phyloP scores from a whole-genome alignment of 768 basidiomycete species.

The Pleurotus cornucopiae region DNA sequence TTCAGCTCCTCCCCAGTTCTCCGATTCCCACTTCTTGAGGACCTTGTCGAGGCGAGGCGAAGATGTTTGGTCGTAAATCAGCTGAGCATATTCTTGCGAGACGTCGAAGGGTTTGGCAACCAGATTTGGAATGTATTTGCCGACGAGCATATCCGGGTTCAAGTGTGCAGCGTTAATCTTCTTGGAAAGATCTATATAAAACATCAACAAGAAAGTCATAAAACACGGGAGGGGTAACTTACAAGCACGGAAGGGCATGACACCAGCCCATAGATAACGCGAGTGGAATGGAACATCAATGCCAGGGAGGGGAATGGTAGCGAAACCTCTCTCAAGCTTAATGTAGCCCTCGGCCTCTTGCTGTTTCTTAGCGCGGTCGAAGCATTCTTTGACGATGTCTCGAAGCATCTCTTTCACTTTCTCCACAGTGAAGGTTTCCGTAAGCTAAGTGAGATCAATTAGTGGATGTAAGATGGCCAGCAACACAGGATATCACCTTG shows the following conservation, averaged over 20 bases:
- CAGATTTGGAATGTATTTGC: conserved; percentile 96
- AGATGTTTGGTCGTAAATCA: conserved; percentile 94
- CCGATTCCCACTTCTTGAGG: conserved; percentile 90
- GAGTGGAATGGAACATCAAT: conserved; percentile 99
- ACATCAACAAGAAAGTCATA: background rate
- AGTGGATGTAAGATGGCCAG: conserved; percentile 2
- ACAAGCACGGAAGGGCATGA: conserved; percentile 97
- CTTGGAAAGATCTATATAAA: conserved; percentile 79
- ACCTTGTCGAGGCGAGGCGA: conserved; percentile 95
- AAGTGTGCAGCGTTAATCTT: conserved; percentile 91
- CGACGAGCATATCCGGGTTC: conserved; percentile 91
- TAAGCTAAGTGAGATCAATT: conserved; percentile 47
- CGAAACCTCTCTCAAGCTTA: conserved; percentile 94
- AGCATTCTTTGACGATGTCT: conserved; percentile 85
- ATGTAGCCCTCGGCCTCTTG: conserved; percentile 80
- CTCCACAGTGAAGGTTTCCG: conserved; percentile 83
- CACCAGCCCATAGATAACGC: conserved; percentile 97
- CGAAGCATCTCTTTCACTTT: conserved; percentile 95
- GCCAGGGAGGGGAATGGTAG: conserved; percentile 91
- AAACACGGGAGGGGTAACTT: conserved; percentile 26
- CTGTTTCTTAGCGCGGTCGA: conserved; percentile 69
- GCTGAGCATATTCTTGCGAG: conserved; percentile 82
- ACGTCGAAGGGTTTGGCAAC: conserved; percentile 86
- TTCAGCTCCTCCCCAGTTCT: conserved; percentile 75
- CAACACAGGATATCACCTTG: conserved; percentile 47